Evolutionary conservation across 164 flowering plant species (phyloP), one percentile per base, ranked within the genome.

Genomic region (Echeveria elegans): DNA sequence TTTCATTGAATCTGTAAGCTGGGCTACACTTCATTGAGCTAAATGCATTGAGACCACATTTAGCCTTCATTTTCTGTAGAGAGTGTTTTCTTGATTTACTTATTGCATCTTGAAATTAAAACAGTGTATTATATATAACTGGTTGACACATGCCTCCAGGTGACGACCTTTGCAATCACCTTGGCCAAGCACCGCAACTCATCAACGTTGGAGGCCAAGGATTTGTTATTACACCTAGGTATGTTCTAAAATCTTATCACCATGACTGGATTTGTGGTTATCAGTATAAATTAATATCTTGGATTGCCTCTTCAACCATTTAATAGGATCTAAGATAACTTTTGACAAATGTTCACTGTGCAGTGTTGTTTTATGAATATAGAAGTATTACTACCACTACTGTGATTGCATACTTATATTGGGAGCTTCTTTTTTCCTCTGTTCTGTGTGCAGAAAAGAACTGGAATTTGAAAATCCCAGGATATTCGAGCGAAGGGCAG

Each of bases 151-250:
- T 66, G 11, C 75, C 74, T 76, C 73, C 85, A 94, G 99, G 97
- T 88, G 24, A 91, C 96, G 37, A 53, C 95, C 68, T 82, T 81
- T 85, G 93, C 96, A 6, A 88, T 93, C 85, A 85, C 70, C 70
- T 80, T 94, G 83, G 99, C 97, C 40, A 94, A 94, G 74, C 99
- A 94, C 80, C 79, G 99, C 65, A 94, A 94, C 73, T 89, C 97
- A 30, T 82, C 96, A 64, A 88, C 85, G 45, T 75, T 94, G 67
- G 99, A 94, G 74, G 73, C 97, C 78, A 94, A 89, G 80, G 98
- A 94, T 82, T 65, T 94, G 50, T 67, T 91, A 69, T 82, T 94
- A 58, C 97, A 94, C 77, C 70, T 91, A 76, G 99, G 99, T 94
- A 30, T 73, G 88, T 77, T 52, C 66, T 67, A 48, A 52, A 34